A percentile compares a stretch with the other conserved stretches of the same genome.
Evolutionary conservation across 352 stramenopile species (phyloP).

Genomic region (Phytophthora citricola): DNA sequence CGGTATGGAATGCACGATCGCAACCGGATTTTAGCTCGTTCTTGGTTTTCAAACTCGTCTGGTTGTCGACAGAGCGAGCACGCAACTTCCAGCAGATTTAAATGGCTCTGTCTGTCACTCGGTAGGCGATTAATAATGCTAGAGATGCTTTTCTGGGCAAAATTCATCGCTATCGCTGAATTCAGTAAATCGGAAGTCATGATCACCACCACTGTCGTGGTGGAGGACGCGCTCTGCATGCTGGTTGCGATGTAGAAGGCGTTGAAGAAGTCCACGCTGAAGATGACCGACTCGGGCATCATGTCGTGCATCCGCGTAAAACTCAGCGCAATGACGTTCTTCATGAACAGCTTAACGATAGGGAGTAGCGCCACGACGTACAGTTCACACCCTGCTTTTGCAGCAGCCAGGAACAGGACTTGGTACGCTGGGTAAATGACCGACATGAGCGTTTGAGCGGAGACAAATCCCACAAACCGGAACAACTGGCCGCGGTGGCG

Average conservation of each 20-base stretch:
- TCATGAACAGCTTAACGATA: constrained; percentile 19
- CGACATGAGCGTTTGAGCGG: constrained; percentile 6
- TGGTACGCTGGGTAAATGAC: constrained; percentile 30
- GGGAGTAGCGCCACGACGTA: constrained; percentile 8
- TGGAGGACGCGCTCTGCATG: constrained; percentile 23
- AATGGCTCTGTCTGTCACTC: not conserved
- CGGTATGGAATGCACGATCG: constrained; percentile 3
- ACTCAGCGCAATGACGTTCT: constrained; percentile 15
- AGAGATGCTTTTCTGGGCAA: not conserved
- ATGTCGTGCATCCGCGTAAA: constrained; percentile 19
- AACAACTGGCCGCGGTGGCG: constrained; percentile 7
- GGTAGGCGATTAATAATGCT: not conserved
- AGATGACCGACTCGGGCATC: constrained; percentile 29
- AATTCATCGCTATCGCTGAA: not conserved
- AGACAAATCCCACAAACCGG: constrained; percentile 9
- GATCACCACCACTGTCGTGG: constrained; percentile 2
- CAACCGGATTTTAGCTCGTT: not conserved
- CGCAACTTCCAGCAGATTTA: not conserved
- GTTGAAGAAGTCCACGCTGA: constrained; percentile 32
- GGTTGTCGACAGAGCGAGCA: not conserved
- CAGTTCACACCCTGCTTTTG: constrained; percentile 8
- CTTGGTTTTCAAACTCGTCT: not conserved
- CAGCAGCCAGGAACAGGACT: constrained; percentile 14
- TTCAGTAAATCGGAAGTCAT: constrained; percentile 1
- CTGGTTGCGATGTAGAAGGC: constrained; percentile 28